These are phyloP conservation scores for Nakaseomyces sp. DNA, from an alignment of 1,139 yeast species.

Conservation along the genomic window DNA sequence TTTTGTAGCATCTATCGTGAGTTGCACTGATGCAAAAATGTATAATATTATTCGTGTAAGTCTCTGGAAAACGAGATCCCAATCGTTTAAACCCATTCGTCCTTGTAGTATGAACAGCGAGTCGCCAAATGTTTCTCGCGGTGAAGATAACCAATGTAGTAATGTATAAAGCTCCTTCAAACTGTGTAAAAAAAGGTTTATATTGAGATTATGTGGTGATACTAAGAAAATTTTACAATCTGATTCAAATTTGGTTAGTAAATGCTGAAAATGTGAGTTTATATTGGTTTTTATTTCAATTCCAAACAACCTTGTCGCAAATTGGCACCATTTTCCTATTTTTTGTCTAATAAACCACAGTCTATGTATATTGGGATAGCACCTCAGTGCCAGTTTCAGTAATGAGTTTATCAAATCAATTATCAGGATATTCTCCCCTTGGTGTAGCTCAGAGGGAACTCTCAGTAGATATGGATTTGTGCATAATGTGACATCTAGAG, in stretches of 20 bases:
- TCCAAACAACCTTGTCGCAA: constrained; percentile 15
- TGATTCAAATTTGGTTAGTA: neutral
- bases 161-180: constrained; percentile 17
- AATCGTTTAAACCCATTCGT: constrained; percentile 14
- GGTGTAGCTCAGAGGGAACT: neutral
- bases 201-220: constrained; percentile 10
- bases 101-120: constrained; percentile 17
- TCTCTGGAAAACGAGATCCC: constrained; percentile 24
- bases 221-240: constrained; percentile 1
- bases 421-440: constrained; percentile 12
- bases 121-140: constrained; percentile 12
- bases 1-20: constrained; percentile 2
- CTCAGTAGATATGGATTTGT: constrained; percentile 18
- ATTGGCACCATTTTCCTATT: constrained; percentile 21
- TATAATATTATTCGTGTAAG: constrained; percentile 21
- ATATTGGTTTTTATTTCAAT: constrained; percentile 9
- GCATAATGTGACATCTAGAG: constrained; percentile 21
- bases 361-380: constrained; percentile 15
- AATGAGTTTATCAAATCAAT: constrained; percentile 15
- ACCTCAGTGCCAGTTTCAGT: constrained; percentile 13
- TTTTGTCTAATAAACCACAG: constrained; percentile 23
- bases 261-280: neutral
- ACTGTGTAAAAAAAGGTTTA: constrained; percentile 9
- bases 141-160: constrained; percentile 22
- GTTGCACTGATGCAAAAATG: constrained; percentile 18